These are phyloP conservation scores for Dalbergia oliveri DNA, from an alignment of 306 rosid genomes.

Conservation along the genomic window DNA sequence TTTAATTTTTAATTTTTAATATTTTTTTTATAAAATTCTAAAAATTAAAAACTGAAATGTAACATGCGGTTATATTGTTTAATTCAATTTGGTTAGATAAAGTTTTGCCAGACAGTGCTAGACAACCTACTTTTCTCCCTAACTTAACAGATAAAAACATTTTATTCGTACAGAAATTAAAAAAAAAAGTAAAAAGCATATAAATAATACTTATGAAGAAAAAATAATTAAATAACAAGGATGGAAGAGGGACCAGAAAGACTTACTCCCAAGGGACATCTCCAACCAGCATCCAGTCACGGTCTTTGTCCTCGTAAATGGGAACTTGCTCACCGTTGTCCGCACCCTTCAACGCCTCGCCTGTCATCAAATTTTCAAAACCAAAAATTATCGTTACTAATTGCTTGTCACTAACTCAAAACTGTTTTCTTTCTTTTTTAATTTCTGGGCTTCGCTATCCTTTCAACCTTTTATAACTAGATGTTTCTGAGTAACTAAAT, in stretches of 20 bases:
- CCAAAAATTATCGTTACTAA: background rate
- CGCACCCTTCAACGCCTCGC: conserved; percentile 66
- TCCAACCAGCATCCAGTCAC: conserved; percentile 88
- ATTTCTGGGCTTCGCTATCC: background rate
- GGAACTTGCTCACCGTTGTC: conserved; percentile 65
- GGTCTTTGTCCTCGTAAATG: conserved; percentile 87
- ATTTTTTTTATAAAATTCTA: too few relatives aligned
- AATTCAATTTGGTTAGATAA: background rate
- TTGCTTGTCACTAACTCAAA: background rate
- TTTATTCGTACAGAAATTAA: too few relatives aligned
- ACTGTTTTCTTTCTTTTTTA: background rate
- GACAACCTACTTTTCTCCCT: background rate
- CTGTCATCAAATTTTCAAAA: conserved; percentile 48
- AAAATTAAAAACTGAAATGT: too few relatives aligned
- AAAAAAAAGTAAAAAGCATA: too few relatives aligned
- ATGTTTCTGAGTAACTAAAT: background rate
- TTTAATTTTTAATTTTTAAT: too few relatives aligned
- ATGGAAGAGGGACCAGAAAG: background rate
- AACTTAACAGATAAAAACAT: background rate
- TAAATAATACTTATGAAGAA: background rate
- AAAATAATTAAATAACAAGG: background rate
- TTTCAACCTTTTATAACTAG: background rate
- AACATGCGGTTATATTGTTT: background rate
- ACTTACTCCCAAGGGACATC: conserved; percentile 93
- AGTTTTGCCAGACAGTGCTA: background rate